Evolutionary conservation across 345 rosid genomes (phyloP), one percentile per base, ranked within the genome.

Genomic region (Lepidium didymum): DNA sequence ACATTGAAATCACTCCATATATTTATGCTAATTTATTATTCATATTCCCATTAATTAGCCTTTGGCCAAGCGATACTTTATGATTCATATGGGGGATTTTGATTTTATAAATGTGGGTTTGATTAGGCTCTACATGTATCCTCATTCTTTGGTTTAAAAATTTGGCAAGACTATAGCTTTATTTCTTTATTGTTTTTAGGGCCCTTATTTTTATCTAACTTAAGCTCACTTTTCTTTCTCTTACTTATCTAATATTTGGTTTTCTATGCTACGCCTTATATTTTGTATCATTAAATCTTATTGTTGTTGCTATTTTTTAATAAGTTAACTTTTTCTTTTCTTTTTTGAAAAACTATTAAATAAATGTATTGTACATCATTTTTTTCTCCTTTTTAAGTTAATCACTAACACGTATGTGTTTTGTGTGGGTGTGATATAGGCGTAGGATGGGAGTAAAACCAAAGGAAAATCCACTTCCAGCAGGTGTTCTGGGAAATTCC

Each of bases 391-490:
- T 27, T 4, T 27, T 4, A 27, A 25, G 40, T 5, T 5, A 14
- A 10, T 49, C 3, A 18, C 50, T 59, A 1, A 70, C 18, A 46
- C 34, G 36, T 18, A 36, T 18, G 42, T 6, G 2, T 19, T 29
- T 29, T 6, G 33, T 29, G 7, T 29, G 33, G 33, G 67, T 50
- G 47, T 50, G 47, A 50, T 73, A 41, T 58, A 73, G 77, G 61
- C 25, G 19, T 34, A 58, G 41, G 56, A 12, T 58, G 55, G 77
- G 77, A 57, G 41, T 50, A 41, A 58, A 42, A 34, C 23, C 67
- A 9, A 18, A 14, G n/a, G 1, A 64, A 8, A 64, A 64, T 57
- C 77, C 77, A 58, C 54, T 61, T 19, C 72, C 72, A 1, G 1
- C 1, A 47, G 76, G 70, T 38, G 18, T 62, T 45, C 76, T 70